Conservation (phyloP, 805 yeast genomes). For the Tanozyma kutaoensis region DNA sequence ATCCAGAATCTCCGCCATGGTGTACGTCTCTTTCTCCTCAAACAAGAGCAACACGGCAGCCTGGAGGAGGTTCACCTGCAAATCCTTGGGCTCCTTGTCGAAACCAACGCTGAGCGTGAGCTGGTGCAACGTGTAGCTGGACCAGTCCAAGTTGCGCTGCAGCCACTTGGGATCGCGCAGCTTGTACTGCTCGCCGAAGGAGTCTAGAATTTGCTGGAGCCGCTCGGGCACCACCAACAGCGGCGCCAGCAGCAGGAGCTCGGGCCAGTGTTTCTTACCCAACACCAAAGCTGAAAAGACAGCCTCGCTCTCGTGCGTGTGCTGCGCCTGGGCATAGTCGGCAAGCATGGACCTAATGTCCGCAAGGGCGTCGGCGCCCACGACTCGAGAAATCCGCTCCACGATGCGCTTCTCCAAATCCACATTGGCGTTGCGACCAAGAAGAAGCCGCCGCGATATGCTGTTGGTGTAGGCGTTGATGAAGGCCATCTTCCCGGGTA, state of each 20-base stretch:
- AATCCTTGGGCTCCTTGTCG: constrained; percentile 15
- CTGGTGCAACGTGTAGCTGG: constrained; percentile 26
- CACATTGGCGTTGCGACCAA: constrained; percentile 9
- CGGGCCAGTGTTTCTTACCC: constrained; percentile 27
- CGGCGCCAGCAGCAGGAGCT: constrained; percentile 13
- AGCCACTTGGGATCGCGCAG: constrained; percentile 8
- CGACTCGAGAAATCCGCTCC: constrained; percentile 9
- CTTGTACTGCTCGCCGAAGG: constrained; percentile 10
- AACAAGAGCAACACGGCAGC: constrained; percentile 27
- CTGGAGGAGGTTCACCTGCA: constrained; percentile 28
- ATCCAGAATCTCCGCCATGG: constrained; percentile 9
- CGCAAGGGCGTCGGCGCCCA: constrained; percentile 20
- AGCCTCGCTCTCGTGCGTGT: constrained; percentile 1
- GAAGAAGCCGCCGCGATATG: constrained; percentile 22
- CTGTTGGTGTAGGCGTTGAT: constrained; percentile 17
- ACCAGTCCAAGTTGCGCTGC: constrained; percentile 26
- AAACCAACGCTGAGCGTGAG: constrained; percentile 19
- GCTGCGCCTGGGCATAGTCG: constrained; percentile 3
- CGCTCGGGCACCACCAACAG: constrained; percentile 12
- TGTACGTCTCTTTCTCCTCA: constrained; percentile 12
- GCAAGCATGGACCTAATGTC: constrained; percentile 18
- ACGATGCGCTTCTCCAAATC: constrained; percentile 11
- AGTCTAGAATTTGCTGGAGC: constrained; percentile 7
- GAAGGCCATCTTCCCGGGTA: constrained; percentile 21
- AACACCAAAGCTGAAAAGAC: constrained; percentile 19